These are phyloP conservation scores for Oryza rufipogon DNA, from an alignment of 176 grass and related monocot species.

Conservation along the genomic window DNA sequence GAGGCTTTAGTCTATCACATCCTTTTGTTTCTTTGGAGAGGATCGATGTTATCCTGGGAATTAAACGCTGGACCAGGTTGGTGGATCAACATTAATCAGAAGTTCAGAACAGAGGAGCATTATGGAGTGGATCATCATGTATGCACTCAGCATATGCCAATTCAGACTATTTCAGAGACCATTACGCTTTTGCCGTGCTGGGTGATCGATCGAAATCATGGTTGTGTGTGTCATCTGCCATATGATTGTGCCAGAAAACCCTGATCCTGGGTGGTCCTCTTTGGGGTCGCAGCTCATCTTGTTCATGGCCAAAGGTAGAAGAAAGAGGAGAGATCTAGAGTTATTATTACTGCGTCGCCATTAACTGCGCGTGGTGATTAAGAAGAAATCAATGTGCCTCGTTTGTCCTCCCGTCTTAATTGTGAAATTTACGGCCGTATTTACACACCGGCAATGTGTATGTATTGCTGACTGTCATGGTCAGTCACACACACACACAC, in stretches of 20 bases:
- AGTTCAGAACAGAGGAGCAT: neutral
- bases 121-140: no score
- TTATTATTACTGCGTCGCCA: neutral
- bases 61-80: neutral
- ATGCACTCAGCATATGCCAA: neutral
- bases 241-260: neutral
- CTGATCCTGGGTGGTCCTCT: conserved; percentile 3
- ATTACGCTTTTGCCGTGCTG: neutral
- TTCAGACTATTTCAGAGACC: neutral
- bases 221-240: neutral
- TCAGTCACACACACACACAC: neutral
- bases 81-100: neutral
- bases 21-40: neutral
- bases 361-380: conserved; percentile 1
- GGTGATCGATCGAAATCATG: neutral
- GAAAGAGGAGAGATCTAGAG: neutral
- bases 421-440: neutral
- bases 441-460: neutral
- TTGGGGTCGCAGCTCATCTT: neutral
- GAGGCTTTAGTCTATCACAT: neutral
- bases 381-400: neutral
- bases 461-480: neutral
- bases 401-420: neutral
- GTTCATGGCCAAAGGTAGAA: neutral
- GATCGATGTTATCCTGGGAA: neutral